Evolutionary conservation across 352 stramenopile species (phyloP).

Genomic region (Globisporangium echinulatum): DNA sequence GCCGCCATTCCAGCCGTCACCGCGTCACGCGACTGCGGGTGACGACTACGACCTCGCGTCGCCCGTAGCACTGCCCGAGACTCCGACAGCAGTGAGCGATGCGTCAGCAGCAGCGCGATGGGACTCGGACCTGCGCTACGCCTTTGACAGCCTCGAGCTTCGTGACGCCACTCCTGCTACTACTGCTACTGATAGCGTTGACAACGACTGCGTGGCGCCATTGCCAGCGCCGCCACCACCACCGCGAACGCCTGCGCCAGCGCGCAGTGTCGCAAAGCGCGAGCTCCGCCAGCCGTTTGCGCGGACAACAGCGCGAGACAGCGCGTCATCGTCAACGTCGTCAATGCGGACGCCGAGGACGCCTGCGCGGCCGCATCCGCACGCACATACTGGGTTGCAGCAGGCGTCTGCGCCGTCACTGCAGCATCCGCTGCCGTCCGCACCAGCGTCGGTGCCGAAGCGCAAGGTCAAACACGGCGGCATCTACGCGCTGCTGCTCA

Average conservation of each 20-base stretch:
- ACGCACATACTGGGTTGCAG: background rate
- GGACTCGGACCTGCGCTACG: slow-evolving; percentile 18
- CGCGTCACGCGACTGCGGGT: slow-evolving; percentile 22
- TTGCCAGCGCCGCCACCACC: background rate
- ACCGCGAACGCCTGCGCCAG: background rate
- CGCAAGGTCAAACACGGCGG: slow-evolving; percentile 63
- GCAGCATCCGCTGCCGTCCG: background rate
- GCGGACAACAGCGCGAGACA: background rate
- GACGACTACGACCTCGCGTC: slow-evolving; percentile 66
- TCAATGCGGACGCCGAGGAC: background rate
- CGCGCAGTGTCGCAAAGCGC: slow-evolving; percentile 9
- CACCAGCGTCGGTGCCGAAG: slow-evolving; percentile 22
- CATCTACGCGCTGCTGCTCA: slow-evolving; percentile 73
- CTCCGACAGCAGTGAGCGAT: slow-evolving; percentile 16
- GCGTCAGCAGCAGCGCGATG: slow-evolving; percentile 12
- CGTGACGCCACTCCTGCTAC: background rate
- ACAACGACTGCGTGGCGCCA: too few species aligned
- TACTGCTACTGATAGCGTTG: background rate
- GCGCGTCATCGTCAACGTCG: background rate
- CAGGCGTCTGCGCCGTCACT: background rate
- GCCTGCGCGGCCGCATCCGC: background rate
- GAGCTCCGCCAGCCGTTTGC: slow-evolving; percentile 1
- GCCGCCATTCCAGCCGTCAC: slow-evolving; percentile 30
- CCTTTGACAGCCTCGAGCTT: background rate
- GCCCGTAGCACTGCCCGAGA: slow-evolving; percentile 46